Evolutionary conservation across 2,329 filamentous ascomycete species (phyloP).

Genomic region (Fusarium algeriense): DNA sequence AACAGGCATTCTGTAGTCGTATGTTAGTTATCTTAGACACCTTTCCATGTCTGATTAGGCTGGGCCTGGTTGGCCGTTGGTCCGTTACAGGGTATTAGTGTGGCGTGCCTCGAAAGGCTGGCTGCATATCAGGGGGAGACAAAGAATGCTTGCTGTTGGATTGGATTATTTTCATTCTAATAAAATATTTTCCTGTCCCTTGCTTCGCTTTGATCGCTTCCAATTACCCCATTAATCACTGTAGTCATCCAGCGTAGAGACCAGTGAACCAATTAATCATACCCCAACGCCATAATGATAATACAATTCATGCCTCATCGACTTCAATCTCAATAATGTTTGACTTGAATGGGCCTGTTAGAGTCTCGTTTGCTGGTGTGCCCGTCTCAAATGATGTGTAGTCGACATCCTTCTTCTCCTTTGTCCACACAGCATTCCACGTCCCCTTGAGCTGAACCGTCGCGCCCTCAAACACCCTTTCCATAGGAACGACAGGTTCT

Average conservation of each 20-base stretch:
- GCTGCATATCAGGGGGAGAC: slow-evolving; percentile 2
- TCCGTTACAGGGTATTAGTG: slow-evolving; percentile 4
- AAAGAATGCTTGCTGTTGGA: slow-evolving; percentile 2
- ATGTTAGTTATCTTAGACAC: not conserved
- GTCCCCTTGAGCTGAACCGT: slow-evolving; percentile 53
- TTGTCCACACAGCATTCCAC: slow-evolving; percentile 53
- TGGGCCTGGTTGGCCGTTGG: not conserved
- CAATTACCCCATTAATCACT: slow-evolving; percentile 12
- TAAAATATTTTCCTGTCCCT: not conserved
- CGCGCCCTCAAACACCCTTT: slow-evolving; percentile 50
- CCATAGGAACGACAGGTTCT: slow-evolving; percentile 52
- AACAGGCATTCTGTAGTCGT: not conserved
- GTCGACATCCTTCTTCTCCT: slow-evolving; percentile 42
- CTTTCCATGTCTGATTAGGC: not conserved
- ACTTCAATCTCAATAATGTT: slow-evolving; percentile 39
- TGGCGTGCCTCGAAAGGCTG: slow-evolving; percentile 4
- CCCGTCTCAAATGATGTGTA: slow-evolving; percentile 37
- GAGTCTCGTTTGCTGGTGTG: slow-evolving; percentile 30
- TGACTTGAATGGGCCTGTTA: slow-evolving; percentile 40
- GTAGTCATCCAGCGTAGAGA: not conserved
- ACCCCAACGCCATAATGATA: slow-evolving; percentile 10
- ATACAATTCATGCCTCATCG: not conserved
- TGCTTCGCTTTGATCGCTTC: slow-evolving; percentile 1
- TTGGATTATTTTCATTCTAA: slow-evolving; percentile 4
- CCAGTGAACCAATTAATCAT: not conserved